These are phyloP conservation scores for Aureobasidium vineae DNA, from an alignment of 2,329 filamentous ascomycete species.

Conservation along the genomic window DNA sequence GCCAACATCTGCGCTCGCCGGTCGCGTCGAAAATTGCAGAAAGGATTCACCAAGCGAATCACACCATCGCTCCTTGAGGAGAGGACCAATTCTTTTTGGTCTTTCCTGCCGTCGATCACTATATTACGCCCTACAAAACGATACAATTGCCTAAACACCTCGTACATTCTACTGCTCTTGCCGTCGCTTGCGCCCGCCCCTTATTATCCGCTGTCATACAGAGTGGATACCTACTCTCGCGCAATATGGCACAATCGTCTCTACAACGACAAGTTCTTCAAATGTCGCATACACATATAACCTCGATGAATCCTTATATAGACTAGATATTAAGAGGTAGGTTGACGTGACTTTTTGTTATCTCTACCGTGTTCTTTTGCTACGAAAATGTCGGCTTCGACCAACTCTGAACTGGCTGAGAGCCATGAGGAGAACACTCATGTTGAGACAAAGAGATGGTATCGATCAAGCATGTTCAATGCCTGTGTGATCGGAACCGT, in stretches of 20 bases:
- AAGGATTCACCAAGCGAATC: conserved; percentile 8
- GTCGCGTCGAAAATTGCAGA: neutral
- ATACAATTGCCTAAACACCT: conserved; percentile 15
- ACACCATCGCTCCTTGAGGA: conserved; percentile 9
- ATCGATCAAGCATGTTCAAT: conserved; percentile 51
- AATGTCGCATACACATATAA: neutral
- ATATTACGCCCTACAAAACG: neutral
- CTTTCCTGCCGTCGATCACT: neutral
- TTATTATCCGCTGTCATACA: neutral
- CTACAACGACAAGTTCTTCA: neutral
- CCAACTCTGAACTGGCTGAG: neutral
- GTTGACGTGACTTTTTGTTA: neutral
- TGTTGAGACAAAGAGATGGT: conserved; percentile 42
- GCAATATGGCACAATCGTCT: conserved; percentile 18
- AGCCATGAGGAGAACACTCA: neutral
- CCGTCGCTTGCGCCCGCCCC: conserved; percentile 9
- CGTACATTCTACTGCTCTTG: neutral
- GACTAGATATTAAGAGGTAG: neutral
- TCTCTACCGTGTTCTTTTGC: neutral
- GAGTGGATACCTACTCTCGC: conserved; percentile 6
- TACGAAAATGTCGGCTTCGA: neutral
- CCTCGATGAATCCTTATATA: neutral
- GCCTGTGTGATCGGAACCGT: conserved; percentile 54
- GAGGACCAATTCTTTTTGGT: neutral
- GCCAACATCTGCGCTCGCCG: neutral